Conservation (phyloP, 202 grass and related monocot genomes). For the Eragrostis tef region DNA sequence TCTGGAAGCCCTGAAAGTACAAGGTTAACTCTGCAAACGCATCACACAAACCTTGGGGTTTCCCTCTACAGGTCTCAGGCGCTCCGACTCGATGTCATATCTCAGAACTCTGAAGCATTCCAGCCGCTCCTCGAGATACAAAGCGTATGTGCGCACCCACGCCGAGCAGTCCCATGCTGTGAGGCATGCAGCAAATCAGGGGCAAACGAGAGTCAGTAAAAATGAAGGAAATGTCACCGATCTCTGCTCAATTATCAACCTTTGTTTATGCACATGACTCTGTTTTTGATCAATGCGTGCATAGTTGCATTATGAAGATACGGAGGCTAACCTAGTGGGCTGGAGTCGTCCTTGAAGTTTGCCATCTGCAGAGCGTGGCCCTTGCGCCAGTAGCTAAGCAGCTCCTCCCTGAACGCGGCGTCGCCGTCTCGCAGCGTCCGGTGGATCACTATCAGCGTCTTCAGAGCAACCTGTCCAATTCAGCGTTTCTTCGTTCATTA, state of each 20-base stretch:
- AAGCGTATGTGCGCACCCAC: conserved; percentile 83
- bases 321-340: conserved; percentile 51
- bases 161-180: conserved; percentile 93
- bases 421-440: conserved; percentile 67
- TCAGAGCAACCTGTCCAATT: conserved; percentile 72
- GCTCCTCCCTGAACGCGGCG: conserved; percentile 76
- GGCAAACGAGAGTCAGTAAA: neutral
- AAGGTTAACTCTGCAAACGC: neutral
- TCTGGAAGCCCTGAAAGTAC: neutral
- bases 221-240: neutral
- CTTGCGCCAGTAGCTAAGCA: conserved; percentile 59
- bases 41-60: conserved; percentile 31
- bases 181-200: neutral
- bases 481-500: neutral
- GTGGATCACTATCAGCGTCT: conserved; percentile 87
- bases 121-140: conserved; percentile 83
- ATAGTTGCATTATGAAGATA: neutral
- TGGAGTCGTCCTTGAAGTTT: conserved; percentile 89
- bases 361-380: conserved; percentile 74
- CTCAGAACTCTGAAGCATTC: conserved; percentile 75
- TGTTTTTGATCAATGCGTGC: neutral
- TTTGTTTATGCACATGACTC: neutral
- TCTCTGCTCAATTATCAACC: neutral
- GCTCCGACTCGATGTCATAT: conserved; percentile 81
- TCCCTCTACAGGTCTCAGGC: conserved; percentile 52